Evolutionary conservation across 179 eudicot species (phyloP), one percentile per base, ranked within the genome.

Genomic region (Gypsophila paniculata): DNA sequence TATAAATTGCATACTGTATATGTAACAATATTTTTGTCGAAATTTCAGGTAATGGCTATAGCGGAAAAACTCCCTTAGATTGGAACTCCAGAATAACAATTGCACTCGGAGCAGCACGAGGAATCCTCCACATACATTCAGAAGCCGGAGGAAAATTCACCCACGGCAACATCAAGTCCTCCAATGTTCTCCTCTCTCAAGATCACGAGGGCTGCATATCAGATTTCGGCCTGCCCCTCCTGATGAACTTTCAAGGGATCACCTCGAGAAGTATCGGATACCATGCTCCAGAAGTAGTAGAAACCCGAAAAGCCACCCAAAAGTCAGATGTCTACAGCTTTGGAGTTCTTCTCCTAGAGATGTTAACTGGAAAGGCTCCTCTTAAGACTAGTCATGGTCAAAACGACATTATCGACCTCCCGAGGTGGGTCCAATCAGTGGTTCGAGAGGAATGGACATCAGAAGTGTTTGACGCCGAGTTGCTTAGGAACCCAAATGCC

Each of bases 361-460:
- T 87, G 52, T 82, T 92, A 72, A 92, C 98, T 0, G 98, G 98
- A 6, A 92, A 88, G 67, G 83, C 91, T 29, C 97, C 97, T 17
- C 77, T 86, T n/a, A 85, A 79, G 71, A 76, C 86, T 9, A 51
- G 82, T 21, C 86, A 80, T 2, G 84, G 87, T n/a, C 87, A 84
- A 17, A 86, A 80, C 11, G 88, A 83, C 21, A 86, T 81, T 76
- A 78, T 84, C 14, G 97, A 91, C 74, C 89, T 91, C 52, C 96
- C 93, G 0, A 75, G 85, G 62, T 91, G 97, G 97, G 97, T 91
- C 25, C 97, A 86, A 63, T 91, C 97, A 0, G 96, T 91, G 11
- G 97, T 90, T 2, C 73, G 93, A 68, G 97, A 91, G 73, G 97
- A 91, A 70, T 91, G 97, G 97, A 90, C 97, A 5, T 88, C 97